Percentiles rank a stretch among this genome's conserved stretches.
These are phyloP conservation scores for Euphorbia schlechtendalii DNA, from an alignment of 441 rosid species.

Conservation along the genomic window DNA sequence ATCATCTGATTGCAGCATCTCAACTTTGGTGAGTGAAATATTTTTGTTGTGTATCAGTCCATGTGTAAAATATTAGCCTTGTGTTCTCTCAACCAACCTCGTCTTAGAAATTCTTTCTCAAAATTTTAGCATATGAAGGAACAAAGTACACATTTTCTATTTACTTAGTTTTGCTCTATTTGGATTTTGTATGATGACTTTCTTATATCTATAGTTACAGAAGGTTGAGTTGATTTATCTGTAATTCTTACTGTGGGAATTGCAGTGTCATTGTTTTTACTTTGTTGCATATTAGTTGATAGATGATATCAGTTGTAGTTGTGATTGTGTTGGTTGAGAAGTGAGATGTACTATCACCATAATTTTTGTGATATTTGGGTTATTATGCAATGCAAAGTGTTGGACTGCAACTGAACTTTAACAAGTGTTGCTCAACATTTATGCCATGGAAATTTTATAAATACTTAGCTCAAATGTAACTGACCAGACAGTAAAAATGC, in stretches of 20 bases:
- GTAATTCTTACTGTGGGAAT: background rate
- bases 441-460: too few relatives aligned
- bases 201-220: background rate
- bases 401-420: too few relatives aligned
- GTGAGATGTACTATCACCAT: background rate
- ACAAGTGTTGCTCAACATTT: too few relatives aligned
- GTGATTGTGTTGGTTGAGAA: background rate
- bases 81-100: background rate
- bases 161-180: background rate
- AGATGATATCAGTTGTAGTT: background rate
- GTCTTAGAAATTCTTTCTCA: background rate
- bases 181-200: background rate
- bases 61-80: too few relatives aligned
- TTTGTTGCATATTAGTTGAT: background rate
- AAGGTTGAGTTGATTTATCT: background rate
- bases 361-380: background rate
- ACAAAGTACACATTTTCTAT: too few relatives aligned
- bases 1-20: slow-evolving; percentile 66
- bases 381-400: background rate
- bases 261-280: background rate
- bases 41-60: too few relatives aligned
- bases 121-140: background rate
- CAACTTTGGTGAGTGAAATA: slow-evolving; percentile 64
- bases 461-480: too few relatives aligned
- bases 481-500: too few relatives aligned